phyloP scores from a whole-genome alignment of 495 filamentous ascomycete genomes.

The Cladorrhinum samala region DNA sequence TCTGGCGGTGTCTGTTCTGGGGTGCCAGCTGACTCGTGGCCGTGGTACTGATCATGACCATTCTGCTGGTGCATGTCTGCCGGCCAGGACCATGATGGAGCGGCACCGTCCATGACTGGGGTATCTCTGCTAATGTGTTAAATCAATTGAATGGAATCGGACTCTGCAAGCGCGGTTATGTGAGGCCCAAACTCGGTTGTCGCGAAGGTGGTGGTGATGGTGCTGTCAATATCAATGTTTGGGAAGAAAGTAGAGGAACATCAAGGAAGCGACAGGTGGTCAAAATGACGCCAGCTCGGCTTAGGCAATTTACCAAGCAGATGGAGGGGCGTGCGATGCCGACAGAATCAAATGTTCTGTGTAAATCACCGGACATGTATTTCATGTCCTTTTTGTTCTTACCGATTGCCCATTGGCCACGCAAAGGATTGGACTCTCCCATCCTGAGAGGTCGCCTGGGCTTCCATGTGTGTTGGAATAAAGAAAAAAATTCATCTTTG shows the following conservation, averaged over 20 bases:
- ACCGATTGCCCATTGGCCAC: constrained; percentile 1
- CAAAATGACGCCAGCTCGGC: constrained; percentile 12
- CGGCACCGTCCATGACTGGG: neutral
- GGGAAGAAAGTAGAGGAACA: neutral
- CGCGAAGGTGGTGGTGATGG: neutral
- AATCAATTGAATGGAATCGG: neutral
- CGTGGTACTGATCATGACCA: neutral
- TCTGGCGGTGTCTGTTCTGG: neutral
- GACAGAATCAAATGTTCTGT: neutral
- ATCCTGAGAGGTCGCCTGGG: neutral
- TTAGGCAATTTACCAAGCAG: constrained; percentile 2
- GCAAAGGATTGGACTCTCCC: neutral
- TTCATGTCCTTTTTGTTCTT: neutral
- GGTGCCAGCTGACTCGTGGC: constrained; percentile 1
- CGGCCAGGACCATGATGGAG: constrained; percentile 16
- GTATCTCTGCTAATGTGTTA: no score
- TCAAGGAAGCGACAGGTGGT: constrained; percentile 1
- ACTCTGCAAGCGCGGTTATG: neutral
- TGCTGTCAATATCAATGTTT: neutral
- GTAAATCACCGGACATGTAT: neutral
- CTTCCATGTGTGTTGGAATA: neutral
- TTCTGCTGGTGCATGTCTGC: constrained; percentile 2
- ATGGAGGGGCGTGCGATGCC: neutral
- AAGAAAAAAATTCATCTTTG: neutral
- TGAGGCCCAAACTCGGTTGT: neutral